Evolutionary conservation across 805 yeast genomes (phyloP).

Genomic region (Ogataea angusta): DNA sequence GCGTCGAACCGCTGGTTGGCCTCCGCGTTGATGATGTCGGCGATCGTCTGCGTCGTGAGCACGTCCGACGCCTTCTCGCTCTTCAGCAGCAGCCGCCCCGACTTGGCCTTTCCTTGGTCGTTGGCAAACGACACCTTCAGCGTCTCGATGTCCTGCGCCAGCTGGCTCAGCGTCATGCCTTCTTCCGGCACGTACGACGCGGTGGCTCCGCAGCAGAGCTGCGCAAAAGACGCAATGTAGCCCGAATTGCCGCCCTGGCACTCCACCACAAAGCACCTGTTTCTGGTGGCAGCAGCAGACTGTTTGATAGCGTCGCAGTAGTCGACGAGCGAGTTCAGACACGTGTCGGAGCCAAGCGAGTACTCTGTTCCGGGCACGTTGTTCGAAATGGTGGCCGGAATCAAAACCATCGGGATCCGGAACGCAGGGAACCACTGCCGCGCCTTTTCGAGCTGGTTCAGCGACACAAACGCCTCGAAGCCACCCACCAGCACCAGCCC

Average conservation of each 20-base stretch:
- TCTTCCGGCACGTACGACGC: constrained; percentile 78
- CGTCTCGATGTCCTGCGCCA: constrained; percentile 63
- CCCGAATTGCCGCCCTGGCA: constrained; percentile 87
- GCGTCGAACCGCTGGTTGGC: constrained; percentile 68
- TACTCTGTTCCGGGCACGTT: constrained; percentile 99
- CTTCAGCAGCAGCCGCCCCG: constrained; percentile 67
- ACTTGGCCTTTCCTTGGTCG: constrained; percentile 61
- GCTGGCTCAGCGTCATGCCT: constrained; percentile 53
- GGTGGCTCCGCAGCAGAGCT: constrained; percentile 67
- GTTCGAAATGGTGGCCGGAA: constrained; percentile 82
- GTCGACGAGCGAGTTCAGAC: constrained; percentile 83
- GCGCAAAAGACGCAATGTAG: constrained; percentile 66
- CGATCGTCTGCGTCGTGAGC: constrained; percentile 62
- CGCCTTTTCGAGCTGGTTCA: constrained; percentile 61
- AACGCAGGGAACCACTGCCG: constrained; percentile 64
- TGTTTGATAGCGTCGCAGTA: constrained; percentile 92
- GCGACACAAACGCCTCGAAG: constrained; percentile 72
- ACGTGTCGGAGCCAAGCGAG: constrained; percentile 93
- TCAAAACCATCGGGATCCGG: constrained; percentile 71
- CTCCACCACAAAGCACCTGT: constrained; percentile 77
- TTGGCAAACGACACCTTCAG: constrained; percentile 57
- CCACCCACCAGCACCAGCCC: constrained; percentile 80
- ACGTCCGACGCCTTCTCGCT: constrained; percentile 67
- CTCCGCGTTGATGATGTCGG: constrained; percentile 66
- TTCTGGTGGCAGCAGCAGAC: constrained; percentile 73